Evolutionary conservation across 768 basidiomycete species (phyloP).

Genomic region (Podaxis mareebaensis): DNA sequence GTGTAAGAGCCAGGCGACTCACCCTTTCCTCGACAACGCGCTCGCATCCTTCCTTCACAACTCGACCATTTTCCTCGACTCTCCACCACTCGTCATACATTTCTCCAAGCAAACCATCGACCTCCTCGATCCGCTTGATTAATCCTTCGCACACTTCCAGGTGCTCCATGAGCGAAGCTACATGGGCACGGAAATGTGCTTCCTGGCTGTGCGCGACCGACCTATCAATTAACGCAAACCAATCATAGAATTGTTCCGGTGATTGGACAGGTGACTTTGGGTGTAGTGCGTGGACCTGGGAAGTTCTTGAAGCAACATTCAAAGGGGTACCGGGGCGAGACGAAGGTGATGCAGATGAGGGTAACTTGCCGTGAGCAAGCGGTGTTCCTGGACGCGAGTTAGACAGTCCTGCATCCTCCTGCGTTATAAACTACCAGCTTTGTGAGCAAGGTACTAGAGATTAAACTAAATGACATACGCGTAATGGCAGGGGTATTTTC

Average conservation of each 20-base stretch:
- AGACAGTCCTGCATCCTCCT: slow-evolving; percentile 22
- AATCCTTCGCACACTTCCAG: slow-evolving; percentile 77
- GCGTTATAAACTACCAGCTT: slow-evolving; percentile 26
- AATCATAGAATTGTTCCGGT: slow-evolving; percentile 96
- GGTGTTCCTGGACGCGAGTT: slow-evolving; percentile 45
- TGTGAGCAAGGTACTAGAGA: slow-evolving; percentile 10
- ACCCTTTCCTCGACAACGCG: slow-evolving; percentile 87
- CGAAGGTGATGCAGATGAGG: slow-evolving; percentile 16
- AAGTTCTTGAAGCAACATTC: slow-evolving; percentile 3
- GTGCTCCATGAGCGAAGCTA: slow-evolving; percentile 74
- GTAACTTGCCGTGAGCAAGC: slow-evolving; percentile 16
- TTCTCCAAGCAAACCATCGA: slow-evolving; percentile 70
- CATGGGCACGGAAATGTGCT: slow-evolving; percentile 85
- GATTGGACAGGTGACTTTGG: slow-evolving; percentile 82
- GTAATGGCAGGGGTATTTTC: slow-evolving; percentile 64
- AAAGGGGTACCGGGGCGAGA: slow-evolving; percentile 48
- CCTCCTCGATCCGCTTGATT: slow-evolving; percentile 67
- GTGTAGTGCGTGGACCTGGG: slow-evolving; percentile 55
- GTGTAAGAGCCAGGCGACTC: slow-evolving; percentile 26
- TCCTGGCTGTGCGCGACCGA: slow-evolving; percentile 94
- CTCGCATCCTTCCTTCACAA: slow-evolving; percentile 90
- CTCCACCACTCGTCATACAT: slow-evolving; percentile 86
- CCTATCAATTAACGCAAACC: slow-evolving; percentile 87
- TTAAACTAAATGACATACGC: slow-evolving; percentile 47
- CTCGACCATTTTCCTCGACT: slow-evolving; percentile 93